Evolutionary conservation across 169 alveolate species (phyloP), one percentile per base, ranked within the genome.

Genomic region (Babesia bovis): DNA sequence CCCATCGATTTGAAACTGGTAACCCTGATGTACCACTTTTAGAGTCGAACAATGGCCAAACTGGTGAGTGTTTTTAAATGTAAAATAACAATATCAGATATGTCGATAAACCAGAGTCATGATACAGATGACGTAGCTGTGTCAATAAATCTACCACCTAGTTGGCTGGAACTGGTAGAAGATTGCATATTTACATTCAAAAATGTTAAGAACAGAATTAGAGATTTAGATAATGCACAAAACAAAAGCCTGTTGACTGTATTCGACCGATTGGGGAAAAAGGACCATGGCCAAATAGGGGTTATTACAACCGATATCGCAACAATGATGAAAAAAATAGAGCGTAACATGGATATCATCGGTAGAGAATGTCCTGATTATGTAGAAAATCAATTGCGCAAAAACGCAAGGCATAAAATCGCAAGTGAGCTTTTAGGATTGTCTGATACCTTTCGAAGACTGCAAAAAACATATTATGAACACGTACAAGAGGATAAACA

Each of bases 211-310:
- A 57, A 65, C 40, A 66, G 68, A 50, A 76, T 81, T 13, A 63
- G 56, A 65, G 84, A 81, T 44, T 77, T 81, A 19, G 88, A 81
- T 42, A 81, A 63, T 47, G 84, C 84, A 21, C 88, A 81, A 63
- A 69, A 72, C 57, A 81, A 33, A 65, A 69, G 76, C 69, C 41
- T 81, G 30, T 50, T 81, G 23, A 53, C 56, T 30, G 88, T 81
- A 44, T 81, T 81, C 50, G 88, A 73, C 26, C 49, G 40, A 49
- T 51, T 32, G 65, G 83, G 82, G 23, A 78, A 59, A 42, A 65
- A 69, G 3, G 76, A 61, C 53, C 73, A 78, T 28, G 87, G 53
- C 28, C 63, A 68, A 35, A 68, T 78, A 12, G 28, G 66, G 10
- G 49, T 40, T 1, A 52, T 78, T 6, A 67, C 87, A 13, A 36